These are phyloP conservation scores for Odontarrhena argentea DNA, from an alignment of 345 rosid species.

Conservation along the genomic window DNA sequence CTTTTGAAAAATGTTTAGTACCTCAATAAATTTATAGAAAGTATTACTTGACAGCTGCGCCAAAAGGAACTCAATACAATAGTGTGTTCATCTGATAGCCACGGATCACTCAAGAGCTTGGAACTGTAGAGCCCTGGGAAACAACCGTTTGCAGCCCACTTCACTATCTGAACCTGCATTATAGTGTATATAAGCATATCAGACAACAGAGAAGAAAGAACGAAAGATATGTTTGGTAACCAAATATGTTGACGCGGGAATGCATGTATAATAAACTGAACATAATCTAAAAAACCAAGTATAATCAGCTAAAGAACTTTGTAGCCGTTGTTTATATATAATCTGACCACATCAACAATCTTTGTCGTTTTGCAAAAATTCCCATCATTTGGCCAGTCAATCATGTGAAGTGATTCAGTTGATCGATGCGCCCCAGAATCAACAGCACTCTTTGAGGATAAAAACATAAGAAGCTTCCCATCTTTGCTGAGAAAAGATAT, in stretches of 20 bases:
- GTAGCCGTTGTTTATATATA: neutral
- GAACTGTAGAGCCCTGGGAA: constrained; percentile 72
- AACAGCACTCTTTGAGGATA: constrained; percentile 63
- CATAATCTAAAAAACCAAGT: no score
- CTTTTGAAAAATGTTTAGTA: constrained; percentile 3
- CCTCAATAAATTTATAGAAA: constrained; percentile 65
- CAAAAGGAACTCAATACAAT: constrained; percentile 63
- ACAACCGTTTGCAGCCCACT: constrained; percentile 56
- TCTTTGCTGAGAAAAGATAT: constrained; percentile 56
- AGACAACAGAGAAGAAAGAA: neutral
- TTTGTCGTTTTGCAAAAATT: constrained; percentile 40
- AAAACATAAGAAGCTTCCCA: constrained; percentile 65
- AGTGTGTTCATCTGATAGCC: constrained; percentile 83
- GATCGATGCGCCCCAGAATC: constrained; percentile 65
- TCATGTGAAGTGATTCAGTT: constrained; percentile 66
- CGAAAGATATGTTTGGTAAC: neutral
- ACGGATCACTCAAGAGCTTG: constrained; percentile 49
- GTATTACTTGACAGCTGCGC: constrained; percentile 61
- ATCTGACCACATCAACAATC: constrained; percentile 64
- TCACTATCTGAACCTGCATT: constrained; percentile 64
- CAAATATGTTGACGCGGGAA: neutral
- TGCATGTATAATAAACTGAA: no score
- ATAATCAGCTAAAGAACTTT: no score
- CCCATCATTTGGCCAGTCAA: constrained; percentile 63
- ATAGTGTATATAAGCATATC: neutral